These are phyloP conservation scores for Castanopsis chinensis DNA, from an alignment of 306 rosid species.

Conservation along the genomic window DNA sequence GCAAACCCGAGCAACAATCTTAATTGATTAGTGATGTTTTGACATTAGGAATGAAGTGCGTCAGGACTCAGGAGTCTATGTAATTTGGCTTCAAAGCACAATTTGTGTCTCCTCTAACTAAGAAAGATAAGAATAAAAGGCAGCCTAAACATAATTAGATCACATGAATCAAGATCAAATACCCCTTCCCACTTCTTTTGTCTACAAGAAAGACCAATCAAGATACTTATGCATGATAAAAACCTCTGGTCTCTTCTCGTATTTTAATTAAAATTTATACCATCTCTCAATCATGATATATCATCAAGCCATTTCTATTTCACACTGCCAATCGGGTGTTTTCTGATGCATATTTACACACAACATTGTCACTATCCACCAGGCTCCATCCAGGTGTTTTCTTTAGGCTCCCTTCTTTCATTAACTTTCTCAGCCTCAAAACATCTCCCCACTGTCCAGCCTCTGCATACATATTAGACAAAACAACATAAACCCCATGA, in stretches of 20 bases:
- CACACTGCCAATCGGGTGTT: background rate
- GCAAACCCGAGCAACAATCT: background rate
- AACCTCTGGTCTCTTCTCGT: background rate
- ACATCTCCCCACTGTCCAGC: constrained; percentile 52
- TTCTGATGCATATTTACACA: background rate
- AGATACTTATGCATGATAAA: background rate
- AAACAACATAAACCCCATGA: constrained; percentile 41
- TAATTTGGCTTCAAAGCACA: background rate
- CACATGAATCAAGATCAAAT: background rate
- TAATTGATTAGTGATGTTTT: background rate
- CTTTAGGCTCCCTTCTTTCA: constrained; percentile 46
- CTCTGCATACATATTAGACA: constrained; percentile 57
- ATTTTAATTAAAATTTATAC: background rate
- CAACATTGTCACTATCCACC: constrained; percentile 8
- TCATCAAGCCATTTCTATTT: background rate
- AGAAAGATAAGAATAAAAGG: background rate
- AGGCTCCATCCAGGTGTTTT: constrained; percentile 53
- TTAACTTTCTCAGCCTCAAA: constrained; percentile 38
- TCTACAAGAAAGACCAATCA: background rate
- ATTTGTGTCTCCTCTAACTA: background rate
- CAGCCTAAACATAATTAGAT: background rate
- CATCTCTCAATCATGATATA: background rate
- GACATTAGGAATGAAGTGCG: background rate
- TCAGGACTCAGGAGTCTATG: background rate
- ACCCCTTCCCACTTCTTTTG: background rate